A percentile compares a stretch with the other conserved stretches of the same genome.
phyloP scores from a whole-genome alignment of 139 green algal genomes.

The Pedinophyceae sp. region DNA sequence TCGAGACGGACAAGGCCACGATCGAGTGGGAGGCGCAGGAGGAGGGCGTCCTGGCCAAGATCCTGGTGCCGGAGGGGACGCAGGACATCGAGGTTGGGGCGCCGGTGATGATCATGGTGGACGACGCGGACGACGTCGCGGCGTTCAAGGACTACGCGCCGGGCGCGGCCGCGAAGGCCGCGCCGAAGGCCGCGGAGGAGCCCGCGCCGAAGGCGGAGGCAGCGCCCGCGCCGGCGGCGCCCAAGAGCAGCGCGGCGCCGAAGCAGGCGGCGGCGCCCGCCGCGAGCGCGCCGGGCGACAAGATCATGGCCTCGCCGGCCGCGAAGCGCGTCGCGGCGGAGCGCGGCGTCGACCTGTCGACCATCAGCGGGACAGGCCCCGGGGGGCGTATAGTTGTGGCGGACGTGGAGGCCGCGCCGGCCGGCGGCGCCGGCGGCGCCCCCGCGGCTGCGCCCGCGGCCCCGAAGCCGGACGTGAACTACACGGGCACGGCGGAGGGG shows the following conservation, averaged over 20 bases:
- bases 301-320: slow-evolving; percentile 49
- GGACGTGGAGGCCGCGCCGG: slow-evolving; percentile 35
- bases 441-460: not conserved
- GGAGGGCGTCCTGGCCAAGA: slow-evolving; percentile 46
- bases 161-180: not conserved
- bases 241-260: not conserved
- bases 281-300: too few species aligned
- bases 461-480: not conserved
- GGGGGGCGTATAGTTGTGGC: slow-evolving; percentile 56
- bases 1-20: slow-evolving; percentile 88
- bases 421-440: not conserved
- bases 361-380: slow-evolving; percentile 38
- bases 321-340: slow-evolving; percentile 57
- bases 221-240: too few species aligned
- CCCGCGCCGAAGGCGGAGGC: too few species aligned
- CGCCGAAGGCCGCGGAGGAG: slow-evolving; percentile 5
- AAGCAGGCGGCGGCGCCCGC: slow-evolving; percentile 16
- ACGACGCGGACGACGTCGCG: slow-evolving; percentile 38
- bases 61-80: slow-evolving; percentile 43
- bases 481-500: too few species aligned
- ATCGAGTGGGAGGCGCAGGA: slow-evolving; percentile 40
- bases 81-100: slow-evolving; percentile 56
- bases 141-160: slow-evolving; percentile 45
- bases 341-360: slow-evolving; percentile 38
- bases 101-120: slow-evolving; percentile 48